phyloP scores from a whole-genome alignment of 768 basidiomycete genomes.

The Hygrophorus russula region DNA sequence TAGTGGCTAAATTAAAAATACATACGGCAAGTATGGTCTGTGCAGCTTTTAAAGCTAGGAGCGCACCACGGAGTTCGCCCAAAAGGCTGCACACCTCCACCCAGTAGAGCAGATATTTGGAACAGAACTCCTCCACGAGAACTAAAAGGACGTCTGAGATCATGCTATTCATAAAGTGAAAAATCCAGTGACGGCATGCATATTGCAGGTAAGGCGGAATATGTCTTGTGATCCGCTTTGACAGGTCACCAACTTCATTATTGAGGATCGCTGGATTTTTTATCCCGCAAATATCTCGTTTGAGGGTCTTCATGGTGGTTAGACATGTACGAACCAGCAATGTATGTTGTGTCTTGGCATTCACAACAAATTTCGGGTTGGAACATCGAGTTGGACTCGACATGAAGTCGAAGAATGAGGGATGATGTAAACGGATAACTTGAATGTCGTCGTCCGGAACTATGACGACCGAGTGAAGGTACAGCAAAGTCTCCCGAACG shows the following conservation, averaged over 20 bases:
- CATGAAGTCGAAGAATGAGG: slow-evolving; percentile 8
- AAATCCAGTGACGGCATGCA: slow-evolving; percentile 5
- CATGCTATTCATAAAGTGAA: slow-evolving; percentile 2
- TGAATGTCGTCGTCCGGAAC: neutral
- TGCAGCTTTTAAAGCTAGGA: neutral
- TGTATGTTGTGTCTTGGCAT: neutral
- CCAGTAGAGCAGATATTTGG: slow-evolving; percentile 2
- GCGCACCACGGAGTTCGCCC: neutral
- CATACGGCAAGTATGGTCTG: neutral
- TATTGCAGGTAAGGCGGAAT: slow-evolving; percentile 1
- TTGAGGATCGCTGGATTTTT: neutral
- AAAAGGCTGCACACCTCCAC: slow-evolving; percentile 1
- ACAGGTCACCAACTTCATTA: slow-evolving; percentile 1
- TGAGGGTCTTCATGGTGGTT: neutral
- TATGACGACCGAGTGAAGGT: slow-evolving; percentile 4
- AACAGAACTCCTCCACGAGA: slow-evolving; percentile 1
- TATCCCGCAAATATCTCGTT: slow-evolving; percentile 1
- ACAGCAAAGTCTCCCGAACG: neutral
- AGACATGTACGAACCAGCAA: slow-evolving; percentile 2
- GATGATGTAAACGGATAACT: slow-evolving; percentile 6
- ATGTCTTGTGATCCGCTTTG: neutral
- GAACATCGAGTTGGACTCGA: slow-evolving; percentile 2
- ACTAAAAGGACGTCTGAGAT: neutral
- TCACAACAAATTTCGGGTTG: slow-evolving; percentile 3
- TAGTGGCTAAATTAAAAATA: neutral